phyloP scores from a whole-genome alignment of 306 rosid species.

The Casuarina cunninghamiana region DNA sequence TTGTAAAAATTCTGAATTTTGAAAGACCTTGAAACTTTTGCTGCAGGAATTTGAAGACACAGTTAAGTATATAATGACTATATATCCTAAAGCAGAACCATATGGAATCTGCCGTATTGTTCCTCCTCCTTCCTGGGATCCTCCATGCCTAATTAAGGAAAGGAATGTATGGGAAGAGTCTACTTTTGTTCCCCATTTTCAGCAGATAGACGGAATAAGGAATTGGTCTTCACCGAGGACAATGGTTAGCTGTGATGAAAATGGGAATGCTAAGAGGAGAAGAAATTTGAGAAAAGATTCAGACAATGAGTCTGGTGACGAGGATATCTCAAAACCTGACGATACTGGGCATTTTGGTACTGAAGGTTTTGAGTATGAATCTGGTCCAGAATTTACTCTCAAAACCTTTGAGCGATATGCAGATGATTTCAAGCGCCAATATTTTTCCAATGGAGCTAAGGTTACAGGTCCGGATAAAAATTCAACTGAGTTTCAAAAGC shows the following conservation, averaged over 20 bases:
- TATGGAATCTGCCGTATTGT: constrained; percentile 88
- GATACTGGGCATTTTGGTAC: constrained; percentile 18
- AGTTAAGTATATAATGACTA: constrained; percentile 61
- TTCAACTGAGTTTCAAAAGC: constrained; percentile 25
- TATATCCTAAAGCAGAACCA: constrained; percentile 57
- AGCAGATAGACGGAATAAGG: constrained; percentile 69
- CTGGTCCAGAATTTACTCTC: constrained; percentile 61
- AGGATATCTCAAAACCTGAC: constrained; percentile 29
- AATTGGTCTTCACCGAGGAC: constrained; percentile 33
- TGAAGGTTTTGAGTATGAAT: constrained; percentile 30
- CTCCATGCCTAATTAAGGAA: constrained; percentile 46
- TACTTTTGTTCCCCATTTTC: constrained; percentile 52
- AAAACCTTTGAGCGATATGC: constrained; percentile 65
- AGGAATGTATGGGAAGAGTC: constrained; percentile 50
- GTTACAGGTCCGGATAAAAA: constrained; percentile 31
- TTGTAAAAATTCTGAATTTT: constrained; percentile 21
- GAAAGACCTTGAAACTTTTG: constrained; percentile 15
- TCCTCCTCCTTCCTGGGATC: constrained; percentile 78
- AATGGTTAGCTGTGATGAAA: constrained; percentile 20
- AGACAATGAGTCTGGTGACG: constrained; percentile 35
- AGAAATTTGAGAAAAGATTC: constrained; percentile 36
- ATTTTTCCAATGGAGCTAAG: constrained; percentile 47
- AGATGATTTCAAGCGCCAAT: constrained; percentile 68
- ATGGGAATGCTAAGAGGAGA: constrained; percentile 44
- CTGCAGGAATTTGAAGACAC: constrained; percentile 79